Evolutionary conservation across 768 basidiomycete species (phyloP).

Genomic region (Cantharellus cinnabarinus): DNA sequence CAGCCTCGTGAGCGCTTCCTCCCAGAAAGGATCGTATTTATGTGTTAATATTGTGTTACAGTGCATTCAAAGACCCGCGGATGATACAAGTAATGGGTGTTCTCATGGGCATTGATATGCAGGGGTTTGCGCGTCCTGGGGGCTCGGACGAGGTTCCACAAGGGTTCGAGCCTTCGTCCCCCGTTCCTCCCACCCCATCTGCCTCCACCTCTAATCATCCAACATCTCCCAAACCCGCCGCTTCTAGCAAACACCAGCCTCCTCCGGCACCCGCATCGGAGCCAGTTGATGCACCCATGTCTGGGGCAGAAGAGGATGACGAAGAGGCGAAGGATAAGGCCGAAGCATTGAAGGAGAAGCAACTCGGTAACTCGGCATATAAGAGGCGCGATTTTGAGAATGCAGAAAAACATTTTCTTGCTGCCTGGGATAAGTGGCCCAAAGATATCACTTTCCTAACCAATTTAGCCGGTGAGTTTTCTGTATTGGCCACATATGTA

Average conservation of each 20-base stretch:
- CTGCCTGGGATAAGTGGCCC: conserved; percentile 85
- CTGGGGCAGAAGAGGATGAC: conserved; percentile 28
- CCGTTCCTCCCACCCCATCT: conserved; percentile 18
- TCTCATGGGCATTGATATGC: conserved; percentile 82
- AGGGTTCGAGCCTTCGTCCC: conserved; percentile 22
- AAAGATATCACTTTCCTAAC: conserved; percentile 89
- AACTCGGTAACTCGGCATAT: conserved; percentile 59
- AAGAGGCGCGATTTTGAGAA: conserved; percentile 66
- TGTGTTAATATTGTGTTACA: conserved; percentile 8
- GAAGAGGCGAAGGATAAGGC: conserved; percentile 57
- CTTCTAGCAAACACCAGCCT: conserved; percentile 18
- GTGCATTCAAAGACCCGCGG: conserved; percentile 57
- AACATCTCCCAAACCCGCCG: conserved; percentile 23
- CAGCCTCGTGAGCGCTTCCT: background rate
- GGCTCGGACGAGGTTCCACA: conserved; percentile 65
- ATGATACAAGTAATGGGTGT: conserved; percentile 83
- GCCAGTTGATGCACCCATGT: conserved; percentile 37
- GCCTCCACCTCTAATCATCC: conserved; percentile 17
- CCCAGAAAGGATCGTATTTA: conserved; percentile 4
- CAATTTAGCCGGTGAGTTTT: conserved; percentile 54
- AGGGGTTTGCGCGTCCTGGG: conserved; percentile 66
- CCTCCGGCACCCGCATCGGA: conserved; percentile 20
- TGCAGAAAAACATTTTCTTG: conserved; percentile 54
- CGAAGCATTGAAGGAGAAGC: conserved; percentile 62
- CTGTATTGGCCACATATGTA: background rate